Base-by-base conservation (phyloP, 1,284 basidiomycete species). In the Wolfiporia cocos region DNA sequence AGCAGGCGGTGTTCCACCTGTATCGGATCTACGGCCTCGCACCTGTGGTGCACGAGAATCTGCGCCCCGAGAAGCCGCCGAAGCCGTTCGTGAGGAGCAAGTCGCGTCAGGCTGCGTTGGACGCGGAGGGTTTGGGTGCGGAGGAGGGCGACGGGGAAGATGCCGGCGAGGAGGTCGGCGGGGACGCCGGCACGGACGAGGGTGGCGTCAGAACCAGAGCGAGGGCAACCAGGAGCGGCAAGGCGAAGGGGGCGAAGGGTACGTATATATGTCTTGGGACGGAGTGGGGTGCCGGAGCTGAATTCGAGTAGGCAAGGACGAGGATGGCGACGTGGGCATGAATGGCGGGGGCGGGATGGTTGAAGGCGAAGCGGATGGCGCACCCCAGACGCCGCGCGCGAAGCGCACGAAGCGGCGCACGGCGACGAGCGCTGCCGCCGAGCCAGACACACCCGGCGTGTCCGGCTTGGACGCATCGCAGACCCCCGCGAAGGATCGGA, bases 1-100 rank as follows among this genome's bases (percentile, higher is more conserved):
- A 95, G 63, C 92, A 95, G 60, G 92, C 91, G 5, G 92, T 96
- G 5, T 74, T 96, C 42, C 80, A 94, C 50, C 60, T 95, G 30
- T 83, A 89, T 57, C 66, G 91, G 48, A 81, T 89, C 34, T 94
- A 95, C 56, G 68, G 67, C 34, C 62, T 94, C 5, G 67, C 79
- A 39, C 73, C 78, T 10, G 84, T 90, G 21, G 73, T 73, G 17
- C 68, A 81, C 51, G 81, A 60, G 47, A 63, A 63, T 36, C 49
- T 66, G 57, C 53, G 73, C 53, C 58, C 63, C 24, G 63, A 63
- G 56, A 57, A 62, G 43, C 55, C 36, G 67, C 61, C 47, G 57
- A 66, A 42, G 65, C 70, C 17, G 64, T 71, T 52, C 69, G 67
- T 37, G 64, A 65, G 55, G n/a, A 39, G 32, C 20, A 34, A 38